Base-by-base conservation (phyloP, 2,329 filamentous ascomycete species). In the Aspergillus novofumigatus region DNA sequence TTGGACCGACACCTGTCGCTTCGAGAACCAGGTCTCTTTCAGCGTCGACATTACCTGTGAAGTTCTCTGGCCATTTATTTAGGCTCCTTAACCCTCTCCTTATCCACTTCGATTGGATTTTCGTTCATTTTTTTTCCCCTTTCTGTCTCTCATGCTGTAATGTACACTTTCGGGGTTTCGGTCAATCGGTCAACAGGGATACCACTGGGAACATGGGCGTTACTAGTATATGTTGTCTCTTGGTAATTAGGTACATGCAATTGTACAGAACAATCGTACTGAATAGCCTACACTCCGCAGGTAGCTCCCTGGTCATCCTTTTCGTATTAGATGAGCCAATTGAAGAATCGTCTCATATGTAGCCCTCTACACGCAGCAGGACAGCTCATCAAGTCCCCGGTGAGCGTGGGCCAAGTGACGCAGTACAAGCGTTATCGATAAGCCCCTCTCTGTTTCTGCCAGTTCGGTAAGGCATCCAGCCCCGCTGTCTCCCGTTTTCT, bases 401-500 rank as follows among this genome's bases (percentile, higher is more conserved):
- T 21, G 17, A 44, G n/a, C 7, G n/a, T 45, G n/a, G n/a, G 11
- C 42, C 4, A 20, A 23, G n/a, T 45, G 11, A 20, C 10, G 42
- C 21, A 17, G 32, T 6, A 11, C 14, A 9, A 20, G 11, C 26
- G 25, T 50, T 65, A 65, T 65, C 62, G 63, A 65, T 65, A 65
- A 65, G 61, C 56, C 60, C 58, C 59, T 55, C 59, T 54, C 52
- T 49, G 41, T 23, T 26, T 49, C 28, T 49, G 56, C 51, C 60
- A 20, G n/a, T 44, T 23, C n/a, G 41, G 41, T 21, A 44, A 44
- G 41, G 21, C n/a, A 44, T 21, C 25, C 20, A 25, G 44, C 48
- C 48, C 48, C 26, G 29, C 35, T n/a, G 49, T 61, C 62, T 64
- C 64, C 62, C 61, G 59, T 63, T 66, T 59, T 64, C 42, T 53